phyloP scores from a whole-genome alignment of 2,329 filamentous ascomycete species.

The Cytospora paraplurivora region DNA sequence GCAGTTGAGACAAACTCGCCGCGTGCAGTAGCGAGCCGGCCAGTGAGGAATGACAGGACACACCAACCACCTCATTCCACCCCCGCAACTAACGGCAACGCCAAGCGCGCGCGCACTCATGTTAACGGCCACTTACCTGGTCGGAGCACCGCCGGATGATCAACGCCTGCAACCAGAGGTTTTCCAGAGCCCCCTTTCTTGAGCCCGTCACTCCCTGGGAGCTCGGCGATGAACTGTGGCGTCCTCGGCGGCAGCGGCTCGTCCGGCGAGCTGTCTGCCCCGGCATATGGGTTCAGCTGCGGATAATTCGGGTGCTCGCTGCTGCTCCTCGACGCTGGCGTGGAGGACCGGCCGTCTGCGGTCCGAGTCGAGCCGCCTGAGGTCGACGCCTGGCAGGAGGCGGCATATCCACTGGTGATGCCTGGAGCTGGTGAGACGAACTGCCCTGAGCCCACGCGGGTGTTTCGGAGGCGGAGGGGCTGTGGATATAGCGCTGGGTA shows the following conservation, averaged over 20 bases:
- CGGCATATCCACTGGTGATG: neutral
- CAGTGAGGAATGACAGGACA: neutral
- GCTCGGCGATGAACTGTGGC: slow-evolving; percentile 27
- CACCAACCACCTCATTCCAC: slow-evolving; percentile 18
- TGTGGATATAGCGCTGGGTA: slow-evolving; percentile 10
- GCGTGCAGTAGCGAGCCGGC: too few relatives aligned
- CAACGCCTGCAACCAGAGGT: neutral
- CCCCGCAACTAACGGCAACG: slow-evolving; percentile 23
- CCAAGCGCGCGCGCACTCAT: slow-evolving; percentile 6
- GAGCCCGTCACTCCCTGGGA: slow-evolving; percentile 13
- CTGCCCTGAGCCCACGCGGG: slow-evolving; percentile 7
- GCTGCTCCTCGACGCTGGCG: slow-evolving; percentile 5
- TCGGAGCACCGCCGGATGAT: slow-evolving; percentile 18
- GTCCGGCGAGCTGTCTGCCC: slow-evolving; percentile 12
- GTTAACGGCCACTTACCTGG: slow-evolving; percentile 22
- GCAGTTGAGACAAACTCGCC: too few relatives aligned
- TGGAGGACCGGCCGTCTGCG: neutral
- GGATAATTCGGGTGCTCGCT: slow-evolving; percentile 34
- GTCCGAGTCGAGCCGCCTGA: neutral
- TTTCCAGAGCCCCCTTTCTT: neutral
- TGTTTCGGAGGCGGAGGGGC: slow-evolving; percentile 23
- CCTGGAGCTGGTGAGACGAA: slow-evolving; percentile 3
- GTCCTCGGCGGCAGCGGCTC: slow-evolving; percentile 25
- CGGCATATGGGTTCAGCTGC: slow-evolving; percentile 35
- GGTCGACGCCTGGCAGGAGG: neutral